These are phyloP conservation scores for Hymenoscyphus salicellus DNA, from an alignment of 2,329 filamentous ascomycete genomes.

Conservation along the genomic window DNA sequence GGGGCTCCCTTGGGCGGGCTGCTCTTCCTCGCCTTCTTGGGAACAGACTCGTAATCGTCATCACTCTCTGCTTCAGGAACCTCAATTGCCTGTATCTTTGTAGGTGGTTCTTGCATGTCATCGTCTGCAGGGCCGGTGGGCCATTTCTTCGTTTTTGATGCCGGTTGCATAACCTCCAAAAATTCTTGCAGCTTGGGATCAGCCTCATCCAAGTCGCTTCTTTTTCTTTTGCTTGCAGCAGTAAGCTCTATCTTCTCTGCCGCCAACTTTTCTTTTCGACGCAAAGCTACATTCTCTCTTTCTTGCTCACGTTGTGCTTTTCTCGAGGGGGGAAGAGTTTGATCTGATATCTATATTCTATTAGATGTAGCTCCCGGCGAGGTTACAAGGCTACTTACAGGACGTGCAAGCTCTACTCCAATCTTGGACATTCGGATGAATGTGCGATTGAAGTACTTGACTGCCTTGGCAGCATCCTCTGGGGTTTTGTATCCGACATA, in stretches of 20 bases:
- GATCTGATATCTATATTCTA: constrained; percentile 37
- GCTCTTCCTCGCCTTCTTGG: constrained; percentile 47
- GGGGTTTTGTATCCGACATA: constrained; percentile 90
- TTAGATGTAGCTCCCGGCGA: constrained; percentile 11
- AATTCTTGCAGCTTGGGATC: constrained; percentile 86
- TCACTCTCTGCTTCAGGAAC: constrained; percentile 61
- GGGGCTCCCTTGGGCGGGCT: constrained; percentile 19
- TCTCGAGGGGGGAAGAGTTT: constrained; percentile 38
- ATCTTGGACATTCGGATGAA: constrained; percentile 97
- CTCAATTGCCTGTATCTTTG: constrained; percentile 42
- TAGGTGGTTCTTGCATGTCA: constrained; percentile 40
- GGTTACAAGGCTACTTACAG: constrained; percentile 52
- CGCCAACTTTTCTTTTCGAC: constrained; percentile 22
- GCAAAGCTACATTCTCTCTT: constrained; percentile 28
- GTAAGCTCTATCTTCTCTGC: constrained; percentile 39
- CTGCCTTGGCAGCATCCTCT: constrained; percentile 75
- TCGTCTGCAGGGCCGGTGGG: constrained; percentile 50
- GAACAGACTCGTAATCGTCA: constrained; percentile 70
- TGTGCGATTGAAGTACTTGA: constrained; percentile 92
- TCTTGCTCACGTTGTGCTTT: constrained; percentile 39
- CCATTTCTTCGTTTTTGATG: constrained; percentile 63
- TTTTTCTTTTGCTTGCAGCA: constrained; percentile 60
- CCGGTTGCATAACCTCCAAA: constrained; percentile 73
- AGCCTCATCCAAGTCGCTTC: constrained; percentile 54
- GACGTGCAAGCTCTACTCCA: constrained; percentile 79